Percentiles rank a stretch among this genome's conserved stretches.
Evolutionary conservation across 495 filamentous ascomycete species (phyloP).

Genomic region (Podospora fimiseda): DNA sequence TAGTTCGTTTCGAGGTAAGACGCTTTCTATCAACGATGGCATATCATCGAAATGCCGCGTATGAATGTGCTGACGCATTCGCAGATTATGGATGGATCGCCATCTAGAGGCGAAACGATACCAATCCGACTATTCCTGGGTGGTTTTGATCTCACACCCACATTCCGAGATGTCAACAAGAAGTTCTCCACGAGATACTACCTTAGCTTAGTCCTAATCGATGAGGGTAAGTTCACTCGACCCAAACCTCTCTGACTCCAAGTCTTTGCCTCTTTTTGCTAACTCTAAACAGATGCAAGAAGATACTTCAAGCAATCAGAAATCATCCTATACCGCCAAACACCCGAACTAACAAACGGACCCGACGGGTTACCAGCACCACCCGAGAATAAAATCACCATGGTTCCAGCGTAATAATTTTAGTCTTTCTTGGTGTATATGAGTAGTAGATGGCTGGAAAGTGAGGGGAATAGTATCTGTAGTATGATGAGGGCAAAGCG

Average conservation of each 20-base stretch:
- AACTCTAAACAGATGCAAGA: slow-evolving; percentile 63
- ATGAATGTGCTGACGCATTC: too few species aligned
- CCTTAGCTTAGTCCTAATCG: slow-evolving; percentile 90
- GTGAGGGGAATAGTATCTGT: not conserved
- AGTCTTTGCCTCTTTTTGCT: not conserved
- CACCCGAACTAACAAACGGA: slow-evolving; percentile 57
- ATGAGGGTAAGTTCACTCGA: slow-evolving; percentile 62
- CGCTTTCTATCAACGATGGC: too few species aligned
- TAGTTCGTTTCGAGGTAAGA: slow-evolving; percentile 91
- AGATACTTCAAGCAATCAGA: slow-evolving; percentile 99
- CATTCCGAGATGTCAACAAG: slow-evolving; percentile 99
- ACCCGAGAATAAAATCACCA: slow-evolving; percentile 21
- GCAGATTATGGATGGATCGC: slow-evolving; percentile 99
- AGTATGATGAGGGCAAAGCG: not conserved
- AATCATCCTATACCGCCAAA: slow-evolving; percentile 94
- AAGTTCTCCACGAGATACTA: slow-evolving; percentile 99
- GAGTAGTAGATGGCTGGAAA: not conserved
- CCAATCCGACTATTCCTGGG: slow-evolving; percentile 96
- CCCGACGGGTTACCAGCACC: slow-evolving; percentile 21
- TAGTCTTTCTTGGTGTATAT: not conserved
- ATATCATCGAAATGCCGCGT: too few species aligned
- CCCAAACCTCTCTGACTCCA: not conserved
- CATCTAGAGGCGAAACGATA: slow-evolving; percentile 95
- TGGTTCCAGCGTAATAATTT: slow-evolving; percentile 19
- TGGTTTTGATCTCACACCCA: slow-evolving; percentile 95